Base-by-base conservation (phyloP, 2,329 filamentous ascomycete species). In the Blastomyces percursus region DNA sequence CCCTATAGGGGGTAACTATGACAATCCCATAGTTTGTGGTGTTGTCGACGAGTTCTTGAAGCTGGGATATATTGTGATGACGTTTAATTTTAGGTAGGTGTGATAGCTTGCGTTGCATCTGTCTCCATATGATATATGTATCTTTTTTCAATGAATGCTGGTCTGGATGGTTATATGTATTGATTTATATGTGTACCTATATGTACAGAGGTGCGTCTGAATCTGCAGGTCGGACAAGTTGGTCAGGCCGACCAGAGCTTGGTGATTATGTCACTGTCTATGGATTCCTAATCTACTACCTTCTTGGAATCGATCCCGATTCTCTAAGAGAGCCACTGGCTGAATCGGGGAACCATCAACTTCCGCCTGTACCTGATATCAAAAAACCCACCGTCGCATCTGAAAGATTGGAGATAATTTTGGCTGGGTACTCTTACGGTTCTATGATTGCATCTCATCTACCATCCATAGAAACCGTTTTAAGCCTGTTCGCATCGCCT, bases 391-490 rank as follows among this genome's bases (percentile, higher is more conserved):
- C 40, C 9, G 27, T 8, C 21, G 57, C 21, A 21, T 50, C 57
- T 59, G 57, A 59, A 55, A 51, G 64, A 1, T 65, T 76, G 16
- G 68, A 71, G 42, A 66, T 86, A 0, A 68, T 96, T 5, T 78
- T 94, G 7, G 87, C 83, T 1, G 92, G 92, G 14, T 96, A 96
- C 73, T 96, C 91, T 0, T 96, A 96, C 73, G 94, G 94, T 52
- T 90, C 91, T 4, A 82, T 96, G 70, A 84, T 97, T 48, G 86
- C 90, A 1, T 85, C 83, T 0, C 85, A 87, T 63, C 81, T 96
- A 0, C 90, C 91, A 0, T 66, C 72, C 9, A 64, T 87, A 44
- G 72, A 78, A 12, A 74, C 79, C 0, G 83, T 95, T 35, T 74
- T 90, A 30, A 73, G 79, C 1, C 75, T 81, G 0, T 91, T 94